phyloP scores from a whole-genome alignment of 176 grass and related monocot genomes.

The Cenchrus fungigraminus region DNA sequence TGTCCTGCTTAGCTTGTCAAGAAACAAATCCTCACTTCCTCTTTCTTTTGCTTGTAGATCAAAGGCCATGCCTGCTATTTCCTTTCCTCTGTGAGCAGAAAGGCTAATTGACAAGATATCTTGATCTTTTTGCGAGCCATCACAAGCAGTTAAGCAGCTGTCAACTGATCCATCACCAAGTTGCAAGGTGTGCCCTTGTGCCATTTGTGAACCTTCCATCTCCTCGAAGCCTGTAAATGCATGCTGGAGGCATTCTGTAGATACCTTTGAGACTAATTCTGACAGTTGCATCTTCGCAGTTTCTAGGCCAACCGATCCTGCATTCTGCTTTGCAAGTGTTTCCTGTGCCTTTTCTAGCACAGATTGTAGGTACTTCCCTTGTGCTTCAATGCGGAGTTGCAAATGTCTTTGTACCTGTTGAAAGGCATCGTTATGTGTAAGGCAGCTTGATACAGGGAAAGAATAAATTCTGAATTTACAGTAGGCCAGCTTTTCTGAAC shows the following conservation, averaged over 20 bases:
- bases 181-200: constrained; percentile 57
- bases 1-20: constrained; percentile 59
- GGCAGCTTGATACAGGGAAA: constrained; percentile 8
- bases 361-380: constrained; percentile 94
- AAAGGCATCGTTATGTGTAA: constrained; percentile 23
- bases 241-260: constrained; percentile 76
- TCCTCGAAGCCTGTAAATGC: constrained; percentile 55
- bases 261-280: constrained; percentile 87
- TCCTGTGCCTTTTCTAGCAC: constrained; percentile 94
- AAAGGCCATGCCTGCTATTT: constrained; percentile 35
- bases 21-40: constrained; percentile 52
- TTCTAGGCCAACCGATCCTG: constrained; percentile 66
- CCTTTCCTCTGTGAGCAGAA: constrained; percentile 52
- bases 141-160: constrained; percentile 86
- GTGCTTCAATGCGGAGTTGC: constrained; percentile 97
- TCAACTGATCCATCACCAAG: constrained; percentile 75
- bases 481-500: neutral
- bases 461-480: constrained; percentile 14
- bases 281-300: constrained; percentile 86
- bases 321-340: constrained; percentile 86
- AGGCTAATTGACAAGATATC: constrained; percentile 69
- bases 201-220: constrained; percentile 52
- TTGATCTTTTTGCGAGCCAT: constrained; percentile 77
- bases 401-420: constrained; percentile 91
- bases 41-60: constrained; percentile 40